phyloP scores from a whole-genome alignment of 352 stramenopile species.

The Pythium dissimile region DNA sequence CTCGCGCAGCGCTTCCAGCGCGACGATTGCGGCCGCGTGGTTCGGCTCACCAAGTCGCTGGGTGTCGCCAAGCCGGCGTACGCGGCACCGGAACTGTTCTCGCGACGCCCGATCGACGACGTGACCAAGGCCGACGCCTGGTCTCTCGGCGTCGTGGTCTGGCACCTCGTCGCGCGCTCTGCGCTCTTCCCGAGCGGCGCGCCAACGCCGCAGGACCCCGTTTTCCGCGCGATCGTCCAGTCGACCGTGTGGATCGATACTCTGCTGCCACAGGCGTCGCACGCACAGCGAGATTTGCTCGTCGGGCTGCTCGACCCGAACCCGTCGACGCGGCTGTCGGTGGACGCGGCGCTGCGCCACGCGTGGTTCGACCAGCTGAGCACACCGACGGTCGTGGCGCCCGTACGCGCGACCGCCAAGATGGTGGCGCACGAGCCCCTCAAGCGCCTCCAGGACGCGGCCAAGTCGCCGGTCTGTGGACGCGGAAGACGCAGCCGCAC shows the following conservation, averaged over 20 bases:
- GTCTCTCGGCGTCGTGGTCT: constrained; percentile 72
- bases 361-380: constrained; percentile 25
- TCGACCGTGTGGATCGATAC: neutral
- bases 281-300: constrained; percentile 39
- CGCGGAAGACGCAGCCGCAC: constrained; percentile 4
- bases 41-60: constrained; percentile 4
- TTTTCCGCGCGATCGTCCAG: constrained; percentile 43
- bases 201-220: constrained; percentile 36
- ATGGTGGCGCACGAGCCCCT: too few relatives aligned
- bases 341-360: constrained; percentile 47
- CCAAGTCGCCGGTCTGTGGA: neutral
- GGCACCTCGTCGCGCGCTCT: constrained; percentile 59
- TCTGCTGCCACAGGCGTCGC: constrained; percentile 18
- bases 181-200: constrained; percentile 37
- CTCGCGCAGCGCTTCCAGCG: constrained; percentile 51
- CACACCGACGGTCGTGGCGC: neutral
- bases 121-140: constrained; percentile 60
- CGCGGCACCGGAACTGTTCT: constrained; percentile 56
- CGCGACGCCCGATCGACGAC: constrained; percentile 28
- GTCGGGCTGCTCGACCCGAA: constrained; percentile 45
- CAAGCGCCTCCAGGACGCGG: constrained; percentile 16
- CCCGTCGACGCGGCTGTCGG: constrained; percentile 42
- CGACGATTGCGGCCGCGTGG: constrained; percentile 26
- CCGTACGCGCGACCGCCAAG: neutral
- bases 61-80: constrained; percentile 60